These are phyloP conservation scores for Gossypium davidsonii DNA, from an alignment of 441 rosid species.

Conservation along the genomic window DNA sequence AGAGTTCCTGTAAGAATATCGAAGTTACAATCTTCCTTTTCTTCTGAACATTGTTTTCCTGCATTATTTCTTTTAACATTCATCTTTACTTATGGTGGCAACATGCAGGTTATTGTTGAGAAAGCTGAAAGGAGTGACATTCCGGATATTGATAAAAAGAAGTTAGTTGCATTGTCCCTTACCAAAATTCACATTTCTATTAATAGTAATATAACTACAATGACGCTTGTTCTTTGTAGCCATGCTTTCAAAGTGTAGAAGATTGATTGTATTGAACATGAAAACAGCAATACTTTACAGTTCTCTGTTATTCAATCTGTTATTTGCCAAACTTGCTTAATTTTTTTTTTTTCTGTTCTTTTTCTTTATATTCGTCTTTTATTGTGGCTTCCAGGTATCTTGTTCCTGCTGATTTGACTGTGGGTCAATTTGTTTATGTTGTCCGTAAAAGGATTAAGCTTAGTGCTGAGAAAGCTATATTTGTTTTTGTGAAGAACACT, in stretches of 20 bases:
- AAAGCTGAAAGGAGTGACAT: slow-evolving; percentile 39
- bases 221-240: neutral
- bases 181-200: neutral
- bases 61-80: neutral
- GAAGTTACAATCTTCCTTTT: neutral
- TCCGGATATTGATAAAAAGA: slow-evolving; percentile 45
- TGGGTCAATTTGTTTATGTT: slow-evolving; percentile 49
- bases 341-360: neutral
- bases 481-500: slow-evolving; percentile 37
- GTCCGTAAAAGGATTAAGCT: slow-evolving; percentile 53
- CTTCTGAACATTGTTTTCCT: neutral
- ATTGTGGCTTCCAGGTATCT: slow-evolving; percentile 33
- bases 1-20: slow-evolving; percentile 45
- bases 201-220: neutral
- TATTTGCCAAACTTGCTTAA: neutral
- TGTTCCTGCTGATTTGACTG: slow-evolving; percentile 46
- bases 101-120: slow-evolving; percentile 43
- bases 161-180: neutral
- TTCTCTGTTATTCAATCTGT: neutral
- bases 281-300: neutral
- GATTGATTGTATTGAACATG: neutral
- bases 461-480: slow-evolving; percentile 49
- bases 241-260: neutral
- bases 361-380: neutral
- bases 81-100: neutral